phyloP scores from a whole-genome alignment of 1,284 basidiomycete species.

The Ganoderma boninense region DNA sequence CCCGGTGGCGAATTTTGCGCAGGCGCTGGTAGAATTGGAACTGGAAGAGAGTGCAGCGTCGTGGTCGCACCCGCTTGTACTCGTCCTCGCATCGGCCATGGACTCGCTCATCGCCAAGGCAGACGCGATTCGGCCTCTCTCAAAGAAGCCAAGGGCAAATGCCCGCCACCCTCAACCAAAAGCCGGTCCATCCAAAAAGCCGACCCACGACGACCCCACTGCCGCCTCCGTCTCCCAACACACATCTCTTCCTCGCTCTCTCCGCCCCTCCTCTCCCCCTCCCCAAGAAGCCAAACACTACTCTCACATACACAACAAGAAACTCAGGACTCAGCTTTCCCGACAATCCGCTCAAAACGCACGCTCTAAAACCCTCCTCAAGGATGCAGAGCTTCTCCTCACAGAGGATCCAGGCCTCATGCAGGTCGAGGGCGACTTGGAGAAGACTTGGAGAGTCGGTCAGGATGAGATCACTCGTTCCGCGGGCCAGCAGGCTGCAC shows the following conservation, averaged over 20 bases:
- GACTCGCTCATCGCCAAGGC: conserved; percentile 78
- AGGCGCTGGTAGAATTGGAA: neutral
- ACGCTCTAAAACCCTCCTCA: conserved; percentile 62
- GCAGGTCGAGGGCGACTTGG: conserved; percentile 80
- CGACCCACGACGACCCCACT: conserved; percentile 56
- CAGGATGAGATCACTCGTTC: conserved; percentile 81
- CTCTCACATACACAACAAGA: conserved; percentile 77
- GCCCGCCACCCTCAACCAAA: conserved; percentile 34
- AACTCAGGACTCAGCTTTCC: conserved; percentile 74
- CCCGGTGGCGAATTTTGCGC: neutral
- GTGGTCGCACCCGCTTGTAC: neutral
- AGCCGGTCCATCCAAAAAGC: conserved; percentile 30
- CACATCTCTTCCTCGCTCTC: conserved; percentile 67
- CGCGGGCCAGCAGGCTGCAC: conserved; percentile 79
- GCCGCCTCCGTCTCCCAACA: conserved; percentile 62
- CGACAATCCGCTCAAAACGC: conserved; percentile 66
- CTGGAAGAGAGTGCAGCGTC: too few species aligned
- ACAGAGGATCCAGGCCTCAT: conserved; percentile 75
- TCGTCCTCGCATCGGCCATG: conserved; percentile 52
- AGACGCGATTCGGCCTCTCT: conserved; percentile 61
- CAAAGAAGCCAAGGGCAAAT: conserved; percentile 56
- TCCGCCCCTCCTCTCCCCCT: conserved; percentile 53
- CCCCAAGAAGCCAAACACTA: conserved; percentile 57
- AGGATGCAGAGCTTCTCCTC: conserved; percentile 73
- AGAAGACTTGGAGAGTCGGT: conserved; percentile 88